These are phyloP conservation scores for Candolleomyces eurysporus DNA, from an alignment of 768 basidiomycete genomes.

Conservation along the genomic window DNA sequence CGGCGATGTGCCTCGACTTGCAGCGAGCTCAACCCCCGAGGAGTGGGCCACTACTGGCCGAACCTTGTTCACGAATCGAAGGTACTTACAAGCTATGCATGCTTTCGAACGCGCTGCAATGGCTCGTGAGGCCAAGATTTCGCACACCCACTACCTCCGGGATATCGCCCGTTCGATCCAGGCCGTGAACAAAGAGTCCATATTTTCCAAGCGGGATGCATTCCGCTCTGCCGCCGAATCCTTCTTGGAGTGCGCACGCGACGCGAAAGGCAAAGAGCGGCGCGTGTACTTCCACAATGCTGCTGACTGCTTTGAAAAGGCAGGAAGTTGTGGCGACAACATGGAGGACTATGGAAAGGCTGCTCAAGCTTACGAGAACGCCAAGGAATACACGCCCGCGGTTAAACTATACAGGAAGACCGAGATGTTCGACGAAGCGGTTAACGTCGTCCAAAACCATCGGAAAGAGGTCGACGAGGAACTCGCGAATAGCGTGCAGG, in stretches of 20 bases:
- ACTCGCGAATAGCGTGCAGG: slow-evolving; percentile 35
- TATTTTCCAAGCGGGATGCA: slow-evolving; percentile 17
- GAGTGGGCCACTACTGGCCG: slow-evolving; percentile 36
- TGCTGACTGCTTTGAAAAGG: slow-evolving; percentile 44
- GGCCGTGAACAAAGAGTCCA: slow-evolving; percentile 17
- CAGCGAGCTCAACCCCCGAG: slow-evolving; percentile 46
- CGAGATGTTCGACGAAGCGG: slow-evolving; percentile 52
- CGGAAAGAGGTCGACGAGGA: slow-evolving; percentile 24
- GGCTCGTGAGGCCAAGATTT: slow-evolving; percentile 42
- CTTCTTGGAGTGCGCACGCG: slow-evolving; percentile 6
- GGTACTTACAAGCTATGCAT: slow-evolving; percentile 49
- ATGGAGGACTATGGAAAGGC: slow-evolving; percentile 44
- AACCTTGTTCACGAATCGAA: slow-evolving; percentile 36
- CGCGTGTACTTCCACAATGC: slow-evolving; percentile 8
- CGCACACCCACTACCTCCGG: slow-evolving; percentile 53
- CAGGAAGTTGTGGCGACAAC: slow-evolving; percentile 41
- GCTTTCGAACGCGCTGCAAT: slow-evolving; percentile 38
- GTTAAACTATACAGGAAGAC: slow-evolving; percentile 44
- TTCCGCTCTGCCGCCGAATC: slow-evolving; percentile 22
- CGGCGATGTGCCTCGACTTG: slow-evolving; percentile 50
- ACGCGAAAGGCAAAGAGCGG: slow-evolving; percentile 1
- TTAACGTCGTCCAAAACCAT: slow-evolving; percentile 40
- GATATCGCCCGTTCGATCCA: slow-evolving; percentile 43
- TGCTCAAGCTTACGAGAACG: slow-evolving; percentile 20
- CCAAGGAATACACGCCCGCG: slow-evolving; percentile 4